Evolutionary conservation across 352 stramenopile genomes (phyloP), one percentile per base, ranked within the genome.

Genomic region (Phytophthora hibernalis): DNA sequence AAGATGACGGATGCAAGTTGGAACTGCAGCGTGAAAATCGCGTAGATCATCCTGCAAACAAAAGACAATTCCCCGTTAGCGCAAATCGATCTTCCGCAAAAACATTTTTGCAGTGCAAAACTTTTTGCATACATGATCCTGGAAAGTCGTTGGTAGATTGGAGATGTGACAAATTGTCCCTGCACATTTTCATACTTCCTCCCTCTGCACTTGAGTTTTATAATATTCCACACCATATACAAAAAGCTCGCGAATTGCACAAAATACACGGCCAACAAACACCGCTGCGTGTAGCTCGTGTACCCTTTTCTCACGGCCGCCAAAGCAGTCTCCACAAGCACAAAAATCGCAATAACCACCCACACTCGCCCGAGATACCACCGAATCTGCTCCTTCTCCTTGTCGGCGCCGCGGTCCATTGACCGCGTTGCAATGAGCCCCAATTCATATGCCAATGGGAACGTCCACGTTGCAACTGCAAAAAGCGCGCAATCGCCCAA

Each of bases 181-280:
- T 90, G 76, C 15, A 90, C 76, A 18, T 79, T 86, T 45, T 93
- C 84, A 31, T 81, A 86, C 55, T 91, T 79, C 28, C 81, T 70
- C n/a, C 80, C 82, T 9, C 56, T 71, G 5, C 70, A 55, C 43
- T 88, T 89, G 18, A 91, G 76, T 22, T 59, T 33, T 5, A 82
- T 15, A 5, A 91, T 43, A 40, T 72, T 47, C 40, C 54, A 65
- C 5, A 79, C 50, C 74, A 89, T 88, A 57, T 77, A 91, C 15
- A 77, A 37, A 28, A 89, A 72, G 52, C 69, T 80, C 21, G 66
- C 1, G 13, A 87, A 78, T 38, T 89, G 76, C 12, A 72, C 44
- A 0, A 65, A 57, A 53, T 91, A 89, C 22, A 84, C 71, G 10
- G 51, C 59, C 11, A 90, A 22, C 4, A 84, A 44, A 61, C 65